These are phyloP conservation scores for Panaeolus cyanescens DNA, from an alignment of 768 basidiomycete genomes.

Conservation along the genomic window DNA sequence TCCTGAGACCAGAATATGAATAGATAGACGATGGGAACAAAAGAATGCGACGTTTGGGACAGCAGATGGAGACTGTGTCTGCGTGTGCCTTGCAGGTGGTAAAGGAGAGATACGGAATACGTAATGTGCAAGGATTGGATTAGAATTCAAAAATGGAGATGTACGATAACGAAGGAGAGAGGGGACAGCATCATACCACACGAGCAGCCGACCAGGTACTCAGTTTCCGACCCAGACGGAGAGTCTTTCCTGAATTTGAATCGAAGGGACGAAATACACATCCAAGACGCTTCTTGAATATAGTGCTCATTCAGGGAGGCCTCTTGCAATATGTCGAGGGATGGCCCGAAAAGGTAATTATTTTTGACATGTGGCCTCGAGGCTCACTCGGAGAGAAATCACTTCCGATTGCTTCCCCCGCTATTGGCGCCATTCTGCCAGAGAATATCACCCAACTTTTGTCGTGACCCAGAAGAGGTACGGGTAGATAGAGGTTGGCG, in stretches of 20 bases:
- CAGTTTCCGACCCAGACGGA: background rate
- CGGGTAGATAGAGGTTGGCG: slow-evolving; percentile 13
- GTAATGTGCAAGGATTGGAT: background rate
- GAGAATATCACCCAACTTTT: slow-evolving; percentile 62
- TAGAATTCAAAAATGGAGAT: background rate
- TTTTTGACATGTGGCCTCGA: too few relatives aligned
- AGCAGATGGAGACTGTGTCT: background rate
- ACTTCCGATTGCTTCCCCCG: slow-evolving; percentile 7
- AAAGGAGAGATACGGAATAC: background rate
- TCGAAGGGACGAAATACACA: background rate
- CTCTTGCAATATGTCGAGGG: background rate
- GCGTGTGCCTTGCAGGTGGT: background rate
- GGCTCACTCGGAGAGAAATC: background rate
- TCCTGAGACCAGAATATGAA: background rate
- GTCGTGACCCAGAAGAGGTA: slow-evolving; percentile 37
- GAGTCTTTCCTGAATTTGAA: background rate
- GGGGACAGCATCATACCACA: background rate
- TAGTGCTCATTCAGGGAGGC: background rate
- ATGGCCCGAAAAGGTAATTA: background rate
- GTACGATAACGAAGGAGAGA: background rate
- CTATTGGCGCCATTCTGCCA: slow-evolving; percentile 43
- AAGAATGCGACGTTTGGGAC: background rate
- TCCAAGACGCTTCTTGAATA: background rate
- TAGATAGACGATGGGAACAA: background rate
- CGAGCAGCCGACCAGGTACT: background rate